A percentile compares a stretch with the other conserved stretches of the same genome.
Conservation (phyloP, 345 rosid species). For the Citrus inodora region DNA sequence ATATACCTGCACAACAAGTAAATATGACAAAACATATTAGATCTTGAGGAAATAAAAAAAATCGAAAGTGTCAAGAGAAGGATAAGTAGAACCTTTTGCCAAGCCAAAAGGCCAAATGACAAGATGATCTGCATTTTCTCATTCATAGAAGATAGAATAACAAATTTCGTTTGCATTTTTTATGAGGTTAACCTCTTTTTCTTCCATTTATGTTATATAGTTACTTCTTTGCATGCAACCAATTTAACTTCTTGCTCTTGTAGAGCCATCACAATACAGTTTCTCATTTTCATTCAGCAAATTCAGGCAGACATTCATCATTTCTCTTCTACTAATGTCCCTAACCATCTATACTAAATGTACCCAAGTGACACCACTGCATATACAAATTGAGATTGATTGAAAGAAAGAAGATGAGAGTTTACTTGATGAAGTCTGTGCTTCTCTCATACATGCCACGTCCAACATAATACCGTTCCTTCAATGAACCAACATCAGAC, state of each 20-base stretch:
- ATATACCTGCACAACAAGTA: slow-evolving; percentile 59
- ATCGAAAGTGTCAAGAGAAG: neutral
- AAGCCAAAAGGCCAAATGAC: neutral
- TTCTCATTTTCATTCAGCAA: neutral
- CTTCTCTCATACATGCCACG: slow-evolving; percentile 96
- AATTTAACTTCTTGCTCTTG: neutral
- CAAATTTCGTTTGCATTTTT: neutral
- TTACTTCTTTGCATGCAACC: neutral
- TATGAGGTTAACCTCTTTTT: neutral
- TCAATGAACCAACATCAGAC: slow-evolving; percentile 18
- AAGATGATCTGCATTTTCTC: neutral
- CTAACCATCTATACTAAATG: neutral
- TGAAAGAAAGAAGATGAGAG: slow-evolving; percentile 17
- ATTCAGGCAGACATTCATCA: neutral
- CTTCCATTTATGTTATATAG: neutral
- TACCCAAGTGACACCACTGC: neutral
- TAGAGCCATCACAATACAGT: neutral
- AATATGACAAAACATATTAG: neutral
- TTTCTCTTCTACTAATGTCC: neutral
- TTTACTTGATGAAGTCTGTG: slow-evolving; percentile 79
- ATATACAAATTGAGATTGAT: neutral
- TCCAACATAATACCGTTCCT: slow-evolving; percentile 95
- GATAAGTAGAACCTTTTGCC: neutral
- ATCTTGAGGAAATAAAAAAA: neutral
- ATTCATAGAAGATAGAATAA: neutral